Conservation (phyloP, 805 yeast genomes). For the Candida ulmi region DNA sequence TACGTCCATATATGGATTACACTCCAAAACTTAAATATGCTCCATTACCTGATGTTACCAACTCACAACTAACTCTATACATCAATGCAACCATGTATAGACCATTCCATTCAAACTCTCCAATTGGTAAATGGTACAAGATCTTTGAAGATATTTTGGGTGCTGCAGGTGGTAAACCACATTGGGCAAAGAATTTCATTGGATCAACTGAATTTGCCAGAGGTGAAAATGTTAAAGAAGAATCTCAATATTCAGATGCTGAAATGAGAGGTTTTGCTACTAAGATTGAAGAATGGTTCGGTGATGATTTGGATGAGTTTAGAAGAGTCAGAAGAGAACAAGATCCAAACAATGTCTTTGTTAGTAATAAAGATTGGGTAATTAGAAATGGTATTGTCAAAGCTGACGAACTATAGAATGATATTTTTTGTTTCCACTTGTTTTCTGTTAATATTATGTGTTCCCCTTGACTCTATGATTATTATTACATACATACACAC, state of each 20-base stretch:
- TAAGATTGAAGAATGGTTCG: constrained; percentile 73
- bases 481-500: too few relatives aligned
- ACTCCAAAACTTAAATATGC: constrained; percentile 65
- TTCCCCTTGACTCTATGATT: too few relatives aligned
- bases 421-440: background rate
- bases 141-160: constrained; percentile 75
- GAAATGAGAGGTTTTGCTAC: constrained; percentile 78
- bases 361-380: constrained; percentile 78
- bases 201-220: constrained; percentile 41
- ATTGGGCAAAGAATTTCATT: constrained; percentile 95
- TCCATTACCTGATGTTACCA: constrained; percentile 40
- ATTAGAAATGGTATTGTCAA: constrained; percentile 61
- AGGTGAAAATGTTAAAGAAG: constrained; percentile 25
- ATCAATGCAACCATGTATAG: constrained; percentile 94
- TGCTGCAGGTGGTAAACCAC: constrained; percentile 88
- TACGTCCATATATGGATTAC: constrained; percentile 76
- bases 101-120: constrained; percentile 77
- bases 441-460: background rate
- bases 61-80: constrained; percentile 77
- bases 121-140: constrained; percentile 74
- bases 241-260: constrained; percentile 44
- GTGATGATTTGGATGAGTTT: constrained; percentile 57
- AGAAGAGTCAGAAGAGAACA: constrained; percentile 56
- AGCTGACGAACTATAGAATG: constrained; percentile 4
- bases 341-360: constrained; percentile 81